A percentile compares a stretch with the other conserved stretches of the same genome.
Evolutionary conservation across 2,329 filamentous ascomycete genomes (phyloP).

Genomic region (Neobulgaria alba): DNA sequence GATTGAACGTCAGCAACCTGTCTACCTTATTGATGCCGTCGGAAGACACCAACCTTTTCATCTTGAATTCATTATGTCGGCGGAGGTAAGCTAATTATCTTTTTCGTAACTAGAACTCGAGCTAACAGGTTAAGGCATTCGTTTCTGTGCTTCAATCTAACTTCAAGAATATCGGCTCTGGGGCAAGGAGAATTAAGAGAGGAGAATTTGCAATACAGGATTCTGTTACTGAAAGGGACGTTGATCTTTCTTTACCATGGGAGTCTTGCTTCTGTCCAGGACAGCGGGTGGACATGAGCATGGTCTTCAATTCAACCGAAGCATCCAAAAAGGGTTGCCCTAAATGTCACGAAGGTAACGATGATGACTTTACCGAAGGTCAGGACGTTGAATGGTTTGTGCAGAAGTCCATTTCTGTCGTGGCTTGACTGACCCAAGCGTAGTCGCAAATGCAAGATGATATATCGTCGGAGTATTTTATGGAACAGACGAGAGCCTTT

Average conservation of each 20-base stretch:
- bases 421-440: background rate
- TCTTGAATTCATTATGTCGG: slow-evolving; percentile 25
- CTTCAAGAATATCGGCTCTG: slow-evolving; percentile 15
- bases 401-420: background rate
- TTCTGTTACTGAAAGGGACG: slow-evolving; percentile 10
- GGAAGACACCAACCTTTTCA: slow-evolving; percentile 24
- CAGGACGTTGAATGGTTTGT: slow-evolving; percentile 3
- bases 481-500: background rate
- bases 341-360: slow-evolving; percentile 2
- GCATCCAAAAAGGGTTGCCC: slow-evolving; percentile 1
- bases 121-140: slow-evolving; percentile 11
- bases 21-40: slow-evolving; percentile 27
- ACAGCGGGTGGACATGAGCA: slow-evolving; percentile 28
- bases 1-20: slow-evolving; percentile 27
- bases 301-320: slow-evolving; percentile 18
- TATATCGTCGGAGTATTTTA: slow-evolving; percentile 1
- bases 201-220: slow-evolving; percentile 26
- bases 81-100: slow-evolving; percentile 12
- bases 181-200: slow-evolving; percentile 19
- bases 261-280: slow-evolving; percentile 24
- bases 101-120: background rate
- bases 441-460: slow-evolving; percentile 2
- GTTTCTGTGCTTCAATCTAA: slow-evolving; percentile 22
- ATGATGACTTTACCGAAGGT: background rate
- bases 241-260: slow-evolving; percentile 22